A percentile compares a stretch with the other conserved stretches of the same genome.
Conservation (phyloP, 2,329 filamentous ascomycete species). For the Cadophora gregata region DNA sequence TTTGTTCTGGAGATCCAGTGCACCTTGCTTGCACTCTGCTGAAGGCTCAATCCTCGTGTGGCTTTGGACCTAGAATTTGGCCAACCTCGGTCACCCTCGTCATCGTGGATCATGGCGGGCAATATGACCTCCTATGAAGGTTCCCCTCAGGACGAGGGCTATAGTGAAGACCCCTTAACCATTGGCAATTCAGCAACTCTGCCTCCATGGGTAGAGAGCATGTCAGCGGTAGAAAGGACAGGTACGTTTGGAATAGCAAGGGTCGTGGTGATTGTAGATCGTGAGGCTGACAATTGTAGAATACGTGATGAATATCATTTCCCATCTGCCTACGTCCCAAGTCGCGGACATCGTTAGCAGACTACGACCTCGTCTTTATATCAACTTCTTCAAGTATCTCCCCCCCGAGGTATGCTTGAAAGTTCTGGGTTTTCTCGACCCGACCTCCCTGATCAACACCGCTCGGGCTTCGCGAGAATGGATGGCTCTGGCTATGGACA, state of each 20-base stretch:
- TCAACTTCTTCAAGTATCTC: slow-evolving; percentile 86
- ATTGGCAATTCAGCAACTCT: slow-evolving; percentile 30
- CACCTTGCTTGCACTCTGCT: not conserved
- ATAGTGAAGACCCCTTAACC: slow-evolving; percentile 45
- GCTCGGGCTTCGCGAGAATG: slow-evolving; percentile 81
- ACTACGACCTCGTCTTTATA: slow-evolving; percentile 83
- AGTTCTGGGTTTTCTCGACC: slow-evolving; percentile 85
- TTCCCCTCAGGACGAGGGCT: slow-evolving; percentile 45
- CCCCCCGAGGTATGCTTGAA: slow-evolving; percentile 91
- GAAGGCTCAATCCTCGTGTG: not conserved
- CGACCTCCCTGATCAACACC: slow-evolving; percentile 78
- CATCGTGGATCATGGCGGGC: not conserved
- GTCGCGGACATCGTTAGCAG: slow-evolving; percentile 82
- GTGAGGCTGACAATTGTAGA: slow-evolving; percentile 57
- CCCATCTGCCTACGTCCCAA: slow-evolving; percentile 78
- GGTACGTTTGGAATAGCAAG: slow-evolving; percentile 33
- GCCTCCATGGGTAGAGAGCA: slow-evolving; percentile 36
- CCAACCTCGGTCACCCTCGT: not conserved
- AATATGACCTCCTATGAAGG: slow-evolving; percentile 37
- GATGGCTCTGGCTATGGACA: slow-evolving; percentile 81
- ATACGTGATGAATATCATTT: slow-evolving; percentile 78
- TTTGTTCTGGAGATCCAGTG: not conserved
- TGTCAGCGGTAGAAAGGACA: slow-evolving; percentile 39
- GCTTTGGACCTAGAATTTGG: not conserved
- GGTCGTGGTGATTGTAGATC: not conserved